These are phyloP conservation scores for Glycine tomentella DNA, from an alignment of 306 rosid species.

Conservation along the genomic window DNA sequence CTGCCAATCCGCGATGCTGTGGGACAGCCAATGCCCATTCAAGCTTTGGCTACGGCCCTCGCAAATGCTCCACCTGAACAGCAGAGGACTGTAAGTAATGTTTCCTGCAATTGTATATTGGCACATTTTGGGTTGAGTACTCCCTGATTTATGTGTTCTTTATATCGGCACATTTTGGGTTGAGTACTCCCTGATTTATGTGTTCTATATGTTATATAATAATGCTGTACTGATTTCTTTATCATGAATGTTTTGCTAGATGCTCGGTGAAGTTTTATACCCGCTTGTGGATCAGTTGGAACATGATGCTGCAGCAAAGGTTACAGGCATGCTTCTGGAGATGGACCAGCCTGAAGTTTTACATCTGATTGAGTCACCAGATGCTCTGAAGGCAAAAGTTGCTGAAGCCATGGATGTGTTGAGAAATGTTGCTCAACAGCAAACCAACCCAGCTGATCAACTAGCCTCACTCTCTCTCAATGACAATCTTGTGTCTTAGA, in stretches of 20 bases:
- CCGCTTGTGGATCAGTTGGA: slow-evolving; percentile 77
- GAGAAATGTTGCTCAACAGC: slow-evolving; percentile 69
- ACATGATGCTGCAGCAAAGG: slow-evolving; percentile 73
- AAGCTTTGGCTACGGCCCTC: slow-evolving; percentile 76
- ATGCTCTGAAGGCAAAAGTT: slow-evolving; percentile 76
- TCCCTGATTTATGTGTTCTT: background rate
- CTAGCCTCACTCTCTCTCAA: slow-evolving; percentile 64
- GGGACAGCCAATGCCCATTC: slow-evolving; percentile 61
- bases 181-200: background rate
- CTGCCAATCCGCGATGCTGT: slow-evolving; percentile 66
- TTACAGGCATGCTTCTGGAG: slow-evolving; percentile 86
- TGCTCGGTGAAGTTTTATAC: slow-evolving; percentile 80
- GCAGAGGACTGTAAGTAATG: slow-evolving; percentile 69
- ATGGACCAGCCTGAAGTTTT: slow-evolving; percentile 88
- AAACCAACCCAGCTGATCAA: slow-evolving; percentile 61
- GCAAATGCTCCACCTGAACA: slow-evolving; percentile 72
- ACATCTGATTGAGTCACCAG: slow-evolving; percentile 77
- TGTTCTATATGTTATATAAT: background rate
- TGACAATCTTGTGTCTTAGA: slow-evolving; percentile 60
- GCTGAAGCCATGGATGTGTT: slow-evolving; percentile 78
- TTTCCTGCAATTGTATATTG: background rate
- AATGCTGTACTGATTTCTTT: no score
- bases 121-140: background rate
- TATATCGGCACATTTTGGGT: background rate
- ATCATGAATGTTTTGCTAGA: slow-evolving; percentile 47